Evolutionary conservation across 2,329 filamentous ascomycete species (phyloP).

Genomic region (Penicillium sp.): DNA sequence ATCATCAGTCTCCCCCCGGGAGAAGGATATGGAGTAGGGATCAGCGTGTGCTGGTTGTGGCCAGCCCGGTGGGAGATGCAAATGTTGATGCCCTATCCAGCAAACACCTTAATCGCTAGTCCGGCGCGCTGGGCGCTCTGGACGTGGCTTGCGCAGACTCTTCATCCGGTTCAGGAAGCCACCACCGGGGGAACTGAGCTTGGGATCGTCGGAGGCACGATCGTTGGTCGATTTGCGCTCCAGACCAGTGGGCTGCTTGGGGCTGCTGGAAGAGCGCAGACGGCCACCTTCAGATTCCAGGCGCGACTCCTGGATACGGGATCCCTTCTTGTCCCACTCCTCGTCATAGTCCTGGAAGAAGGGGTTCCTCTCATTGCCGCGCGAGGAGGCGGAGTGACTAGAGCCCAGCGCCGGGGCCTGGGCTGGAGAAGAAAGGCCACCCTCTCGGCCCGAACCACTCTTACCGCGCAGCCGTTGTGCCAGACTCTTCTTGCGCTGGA

Average conservation of each 20-base stretch:
- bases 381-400: constrained; percentile 34
- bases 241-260: constrained; percentile 52
- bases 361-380: constrained; percentile 62
- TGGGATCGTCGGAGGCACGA: constrained; percentile 38
- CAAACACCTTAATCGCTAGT: constrained; percentile 24
- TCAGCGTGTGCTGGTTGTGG: not conserved
- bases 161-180: constrained; percentile 78
- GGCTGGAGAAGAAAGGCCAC: constrained; percentile 23
- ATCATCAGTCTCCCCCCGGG: constrained; percentile 16
- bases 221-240: constrained; percentile 67
- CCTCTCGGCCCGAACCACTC: constrained; percentile 62
- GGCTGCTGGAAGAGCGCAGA: constrained; percentile 57
- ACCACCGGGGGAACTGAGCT: constrained; percentile 48
- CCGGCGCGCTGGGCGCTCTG: constrained; percentile 43
- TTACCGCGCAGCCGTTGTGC: constrained; percentile 88
- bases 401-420: constrained; percentile 26
- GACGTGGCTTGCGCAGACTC: constrained; percentile 63
- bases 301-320: constrained; percentile 53
- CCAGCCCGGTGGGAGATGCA: not conserved
- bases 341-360: constrained; percentile 79
- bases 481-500: constrained; percentile 90
- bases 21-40: constrained; percentile 5
- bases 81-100: not conserved
- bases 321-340: constrained; percentile 64
- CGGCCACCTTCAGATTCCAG: constrained; percentile 29